Conservation (phyloP, 208 protist genomes). For the Leishmania tropica region DNA sequence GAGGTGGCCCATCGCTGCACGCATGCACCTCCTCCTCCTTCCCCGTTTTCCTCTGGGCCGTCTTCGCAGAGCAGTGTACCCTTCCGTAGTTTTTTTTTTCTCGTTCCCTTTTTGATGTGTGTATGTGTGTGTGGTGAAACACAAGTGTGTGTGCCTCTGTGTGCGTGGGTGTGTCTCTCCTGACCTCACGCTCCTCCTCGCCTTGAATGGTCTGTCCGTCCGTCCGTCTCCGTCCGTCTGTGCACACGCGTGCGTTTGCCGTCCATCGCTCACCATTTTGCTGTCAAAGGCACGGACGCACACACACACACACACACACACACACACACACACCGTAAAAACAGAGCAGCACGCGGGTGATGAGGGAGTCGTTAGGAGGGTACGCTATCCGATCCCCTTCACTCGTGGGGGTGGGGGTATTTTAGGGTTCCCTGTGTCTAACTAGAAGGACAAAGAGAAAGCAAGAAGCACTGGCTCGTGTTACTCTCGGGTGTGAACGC, state of each 20-base stretch:
- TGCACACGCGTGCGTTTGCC: not conserved
- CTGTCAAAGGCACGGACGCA: no score
- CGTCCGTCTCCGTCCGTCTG: no score
- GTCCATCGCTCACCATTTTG: no score
- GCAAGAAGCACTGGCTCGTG: not conserved
- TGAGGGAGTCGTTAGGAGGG: not conserved
- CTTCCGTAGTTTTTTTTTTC: not conserved
- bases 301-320: no score
- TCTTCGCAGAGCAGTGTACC: not conserved
- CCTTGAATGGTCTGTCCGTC: not conserved
- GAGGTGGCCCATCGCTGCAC: not conserved
- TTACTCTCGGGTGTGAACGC: not conserved
- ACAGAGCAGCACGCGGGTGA: not conserved
- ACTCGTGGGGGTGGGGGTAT: not conserved
- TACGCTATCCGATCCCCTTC: not conserved
- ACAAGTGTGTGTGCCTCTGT: not conserved
- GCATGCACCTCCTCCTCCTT: not conserved
- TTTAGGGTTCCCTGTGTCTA: not conserved
- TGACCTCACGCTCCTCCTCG: not conserved
- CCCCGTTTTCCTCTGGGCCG: not conserved
- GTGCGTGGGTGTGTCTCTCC: not conserved
- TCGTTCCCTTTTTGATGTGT: not conserved
- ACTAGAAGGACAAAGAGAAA: slow-evolving; percentile 1
- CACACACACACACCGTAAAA: no score
- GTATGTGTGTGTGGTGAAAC: not conserved